phyloP scores from a whole-genome alignment of 306 rosid species.

The Argentina anserina region DNA sequence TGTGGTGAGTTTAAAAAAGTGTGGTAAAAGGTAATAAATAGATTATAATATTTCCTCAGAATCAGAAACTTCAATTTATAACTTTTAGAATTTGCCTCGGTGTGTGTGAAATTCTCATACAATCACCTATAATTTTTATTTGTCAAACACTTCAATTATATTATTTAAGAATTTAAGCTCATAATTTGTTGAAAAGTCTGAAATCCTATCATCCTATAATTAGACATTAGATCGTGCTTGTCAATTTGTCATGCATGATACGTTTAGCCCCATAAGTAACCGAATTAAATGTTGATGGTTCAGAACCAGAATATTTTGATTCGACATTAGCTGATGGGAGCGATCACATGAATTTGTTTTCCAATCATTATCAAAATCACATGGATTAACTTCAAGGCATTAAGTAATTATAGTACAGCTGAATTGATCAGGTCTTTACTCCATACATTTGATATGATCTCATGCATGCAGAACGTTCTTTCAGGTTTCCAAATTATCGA shows the following conservation, averaged over 20 bases:
- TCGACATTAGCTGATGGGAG: not conserved
- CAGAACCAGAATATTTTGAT: not conserved
- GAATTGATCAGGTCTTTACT: not conserved
- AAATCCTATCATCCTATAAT: no score
- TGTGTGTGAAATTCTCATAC: no score
- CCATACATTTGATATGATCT: not conserved
- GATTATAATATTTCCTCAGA: no score
- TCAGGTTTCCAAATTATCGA: not conserved
- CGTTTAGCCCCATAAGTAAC: not conserved
- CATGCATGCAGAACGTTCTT: not conserved
- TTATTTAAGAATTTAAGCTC: no score
- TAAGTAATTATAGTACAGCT: not conserved
- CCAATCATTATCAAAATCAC: not conserved
- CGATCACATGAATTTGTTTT: not conserved
- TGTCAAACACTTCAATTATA: no score
- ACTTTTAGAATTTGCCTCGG: no score
- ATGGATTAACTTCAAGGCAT: not conserved
- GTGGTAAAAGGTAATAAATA: no score
- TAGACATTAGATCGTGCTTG: not conserved
- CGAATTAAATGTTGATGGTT: not conserved
- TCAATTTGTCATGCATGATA: not conserved
- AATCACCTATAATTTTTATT: no score
- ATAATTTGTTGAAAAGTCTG: no score
- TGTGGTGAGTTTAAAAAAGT: no score
- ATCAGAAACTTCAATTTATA: no score